phyloP scores from a whole-genome alignment of 768 basidiomycete genomes.

The Albatrellus ellisii region DNA sequence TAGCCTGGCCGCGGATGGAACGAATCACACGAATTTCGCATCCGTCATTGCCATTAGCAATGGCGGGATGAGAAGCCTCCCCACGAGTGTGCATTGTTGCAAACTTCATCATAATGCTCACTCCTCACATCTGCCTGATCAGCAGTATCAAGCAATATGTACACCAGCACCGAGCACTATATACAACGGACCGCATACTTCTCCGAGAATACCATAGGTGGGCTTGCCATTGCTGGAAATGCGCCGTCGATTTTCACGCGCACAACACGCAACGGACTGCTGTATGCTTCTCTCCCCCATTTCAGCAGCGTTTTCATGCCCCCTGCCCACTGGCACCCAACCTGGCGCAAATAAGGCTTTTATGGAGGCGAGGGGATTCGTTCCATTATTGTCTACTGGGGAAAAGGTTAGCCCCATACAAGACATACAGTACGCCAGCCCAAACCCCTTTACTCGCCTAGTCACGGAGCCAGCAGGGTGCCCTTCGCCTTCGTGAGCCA shows the following conservation, averaged over 20 bases:
- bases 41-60: conserved; percentile 84
- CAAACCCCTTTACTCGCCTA: conserved; percentile 57
- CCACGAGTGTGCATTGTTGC: conserved; percentile 20
- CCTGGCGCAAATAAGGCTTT: too few relatives aligned
- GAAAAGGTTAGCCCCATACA: too few relatives aligned
- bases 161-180: conserved; percentile 79
- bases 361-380: too few relatives aligned
- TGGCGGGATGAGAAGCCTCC: conserved; percentile 50
- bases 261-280: conserved; percentile 63
- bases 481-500: conserved; percentile 68
- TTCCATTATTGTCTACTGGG: too few relatives aligned
- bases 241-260: conserved; percentile 69
- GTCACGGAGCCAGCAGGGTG: too few relatives aligned
- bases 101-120: not conserved
- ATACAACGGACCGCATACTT: conserved; percentile 32
- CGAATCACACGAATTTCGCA: too few relatives aligned
- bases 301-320: too few relatives aligned
- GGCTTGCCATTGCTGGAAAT: conserved; percentile 67
- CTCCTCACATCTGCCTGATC: conserved; percentile 65
- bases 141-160: conserved; percentile 79
- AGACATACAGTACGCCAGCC: too few relatives aligned
- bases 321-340: too few relatives aligned
- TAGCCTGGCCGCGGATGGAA: too few relatives aligned
- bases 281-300: conserved; percentile 55
- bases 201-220: conserved; percentile 32